These are phyloP conservation scores for Hypericum perforatum DNA, from an alignment of 345 rosid species.

Conservation along the genomic window DNA sequence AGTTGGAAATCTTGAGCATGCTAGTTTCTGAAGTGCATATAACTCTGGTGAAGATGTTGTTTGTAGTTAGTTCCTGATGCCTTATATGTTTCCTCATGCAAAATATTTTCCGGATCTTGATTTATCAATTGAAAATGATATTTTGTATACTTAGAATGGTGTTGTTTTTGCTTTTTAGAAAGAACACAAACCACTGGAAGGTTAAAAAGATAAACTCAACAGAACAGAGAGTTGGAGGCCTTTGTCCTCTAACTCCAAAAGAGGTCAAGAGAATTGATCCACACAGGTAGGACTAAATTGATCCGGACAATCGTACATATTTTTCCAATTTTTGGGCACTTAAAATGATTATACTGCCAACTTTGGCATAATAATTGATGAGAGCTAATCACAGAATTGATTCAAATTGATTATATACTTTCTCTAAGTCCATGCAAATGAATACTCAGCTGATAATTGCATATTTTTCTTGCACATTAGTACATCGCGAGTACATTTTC, in stretches of 20 bases:
- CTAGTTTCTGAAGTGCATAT: too few relatives aligned
- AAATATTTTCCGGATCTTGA: background rate
- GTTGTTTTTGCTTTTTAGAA: constrained; percentile 34
- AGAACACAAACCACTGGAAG: constrained; percentile 85
- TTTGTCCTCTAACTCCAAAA: constrained; percentile 87
- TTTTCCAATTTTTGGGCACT: too few relatives aligned
- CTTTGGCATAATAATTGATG: background rate
- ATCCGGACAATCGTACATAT: too few relatives aligned
- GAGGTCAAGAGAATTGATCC: constrained; percentile 82
- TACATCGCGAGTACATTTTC: background rate
- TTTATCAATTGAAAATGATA: background rate
- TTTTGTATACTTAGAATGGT: background rate
- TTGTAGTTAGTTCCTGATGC: too few relatives aligned
- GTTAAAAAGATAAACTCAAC: constrained; percentile 81
- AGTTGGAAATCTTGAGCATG: too few relatives aligned
- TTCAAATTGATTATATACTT: background rate
- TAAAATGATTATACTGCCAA: too few relatives aligned
- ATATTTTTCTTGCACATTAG: too few relatives aligned
- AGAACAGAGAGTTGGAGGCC: constrained; percentile 68
- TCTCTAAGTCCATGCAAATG: background rate
- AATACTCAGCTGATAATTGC: background rate
- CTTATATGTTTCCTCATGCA: too few relatives aligned
- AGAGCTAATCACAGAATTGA: too few relatives aligned
- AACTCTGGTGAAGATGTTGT: too few relatives aligned
- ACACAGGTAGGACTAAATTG: constrained; percentile 41